A percentile compares a stretch with the other conserved stretches of the same genome.
Conservation (phyloP, 2,329 filamentous ascomycete species). For the Biscogniauxia mediterranea region DNA sequence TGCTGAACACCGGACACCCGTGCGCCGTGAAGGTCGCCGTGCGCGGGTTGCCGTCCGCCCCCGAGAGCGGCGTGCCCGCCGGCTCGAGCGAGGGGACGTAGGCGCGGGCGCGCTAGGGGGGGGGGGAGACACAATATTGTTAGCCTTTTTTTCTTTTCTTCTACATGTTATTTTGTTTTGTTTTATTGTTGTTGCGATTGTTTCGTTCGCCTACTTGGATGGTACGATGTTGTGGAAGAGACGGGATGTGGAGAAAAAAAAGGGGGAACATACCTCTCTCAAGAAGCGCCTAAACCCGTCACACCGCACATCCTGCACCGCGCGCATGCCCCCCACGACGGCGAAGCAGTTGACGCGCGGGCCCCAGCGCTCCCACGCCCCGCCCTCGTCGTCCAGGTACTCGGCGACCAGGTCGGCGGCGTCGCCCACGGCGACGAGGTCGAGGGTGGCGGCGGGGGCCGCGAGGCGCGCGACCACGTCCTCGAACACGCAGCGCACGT, state of each 20-base stretch:
- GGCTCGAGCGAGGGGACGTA: slow-evolving; percentile 57
- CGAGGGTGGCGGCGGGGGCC: slow-evolving; percentile 52
- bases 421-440: slow-evolving; percentile 70
- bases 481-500: slow-evolving; percentile 67
- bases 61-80: slow-evolving; percentile 51
- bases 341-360: slow-evolving; percentile 47
- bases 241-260: too few species aligned
- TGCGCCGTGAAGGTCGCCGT: slow-evolving; percentile 41
- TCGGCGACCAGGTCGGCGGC: slow-evolving; percentile 57
- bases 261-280: slow-evolving; percentile 41
- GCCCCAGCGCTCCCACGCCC: slow-evolving; percentile 48
- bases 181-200: too few species aligned
- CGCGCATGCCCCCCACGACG: slow-evolving; percentile 47
- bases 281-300: slow-evolving; percentile 49
- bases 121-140: slow-evolving; percentile 18
- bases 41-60: slow-evolving; percentile 47
- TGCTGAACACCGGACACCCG: slow-evolving; percentile 69
- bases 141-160: neutral
- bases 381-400: slow-evolving; percentile 57
- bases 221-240: too few species aligned
- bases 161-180: too few species aligned
- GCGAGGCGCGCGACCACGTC: slow-evolving; percentile 54
- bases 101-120: slow-evolving; percentile 55
- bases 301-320: slow-evolving; percentile 40
- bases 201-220: too few species aligned